These are phyloP conservation scores for Fusarium graminum DNA, from an alignment of 2,329 filamentous ascomycete genomes.

Conservation along the genomic window DNA sequence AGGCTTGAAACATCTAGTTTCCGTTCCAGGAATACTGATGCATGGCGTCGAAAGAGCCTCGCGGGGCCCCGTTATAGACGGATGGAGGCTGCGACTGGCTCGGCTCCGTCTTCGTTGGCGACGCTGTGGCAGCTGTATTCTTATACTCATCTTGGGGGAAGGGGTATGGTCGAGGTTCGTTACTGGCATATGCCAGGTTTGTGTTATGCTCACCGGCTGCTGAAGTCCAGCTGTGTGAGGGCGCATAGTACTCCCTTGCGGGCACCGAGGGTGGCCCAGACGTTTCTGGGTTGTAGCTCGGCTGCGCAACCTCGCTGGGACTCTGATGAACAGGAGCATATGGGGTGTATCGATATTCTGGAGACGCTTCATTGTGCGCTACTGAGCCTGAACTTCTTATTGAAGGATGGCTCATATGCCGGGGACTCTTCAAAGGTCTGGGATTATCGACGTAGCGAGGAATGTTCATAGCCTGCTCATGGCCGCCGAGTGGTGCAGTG, in stretches of 20 bases:
- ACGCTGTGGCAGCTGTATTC: constrained; percentile 43
- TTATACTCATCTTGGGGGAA: constrained; percentile 65
- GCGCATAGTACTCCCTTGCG: constrained; percentile 67
- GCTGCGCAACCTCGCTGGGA: constrained; percentile 52
- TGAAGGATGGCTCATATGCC: constrained; percentile 67
- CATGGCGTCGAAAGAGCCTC: constrained; percentile 63
- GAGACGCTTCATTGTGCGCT: constrained; percentile 62
- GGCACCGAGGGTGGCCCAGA: constrained; percentile 47
- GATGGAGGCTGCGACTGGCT: constrained; percentile 57
- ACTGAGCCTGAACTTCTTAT: constrained; percentile 65
- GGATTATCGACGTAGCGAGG: constrained; percentile 70
- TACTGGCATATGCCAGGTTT: constrained; percentile 60
- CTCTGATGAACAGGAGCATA: constrained; percentile 51
- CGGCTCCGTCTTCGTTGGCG: constrained; percentile 53
- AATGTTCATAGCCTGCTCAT: constrained; percentile 64
- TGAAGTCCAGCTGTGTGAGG: constrained; percentile 65
- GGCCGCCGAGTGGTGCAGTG: constrained; percentile 52
- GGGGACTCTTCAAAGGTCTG: constrained; percentile 68
- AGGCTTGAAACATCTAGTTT: constrained; percentile 52
- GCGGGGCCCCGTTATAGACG: constrained; percentile 56
- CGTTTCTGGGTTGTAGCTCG: constrained; percentile 51
- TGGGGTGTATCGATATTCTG: constrained; percentile 70
- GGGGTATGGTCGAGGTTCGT: constrained; percentile 63
- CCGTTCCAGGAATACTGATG: constrained; percentile 71
- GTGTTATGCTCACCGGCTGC: constrained; percentile 62